Evolutionary conservation across 768 basidiomycete species (phyloP), one percentile per base, ranked within the genome.

Genomic region (Calocybe cyanea): DNA sequence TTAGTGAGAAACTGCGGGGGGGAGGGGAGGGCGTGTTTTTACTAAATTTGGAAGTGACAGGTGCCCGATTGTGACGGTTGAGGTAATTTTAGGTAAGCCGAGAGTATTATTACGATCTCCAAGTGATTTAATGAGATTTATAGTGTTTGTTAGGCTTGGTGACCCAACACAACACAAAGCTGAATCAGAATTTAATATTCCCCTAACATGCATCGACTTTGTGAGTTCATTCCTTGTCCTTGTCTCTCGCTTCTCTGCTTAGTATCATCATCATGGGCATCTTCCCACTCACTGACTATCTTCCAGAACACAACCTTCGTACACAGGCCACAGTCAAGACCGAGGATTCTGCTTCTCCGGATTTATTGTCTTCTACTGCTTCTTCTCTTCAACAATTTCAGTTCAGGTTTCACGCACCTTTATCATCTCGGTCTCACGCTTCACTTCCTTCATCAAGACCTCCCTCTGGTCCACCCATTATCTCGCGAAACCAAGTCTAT

Each of bases 321-420:
- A 55, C 55, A 43, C 56, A 59, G 28, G 48, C 54, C 51, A 59
- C 60, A 52, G 65, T 72, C 45, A 75, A 75, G 63, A 66, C 69
- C 43, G 71, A 72, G 55, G 65, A 62, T 43, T 65, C 63, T 53
- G 60, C 68, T 59, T 73, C 72, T 44, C 72, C 71, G 54, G 67
- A 70, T 58, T 65, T 73, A 55, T 59, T 68, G 43, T 62, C 69
- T 47, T 54, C 57, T 35, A 47, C 54, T 42, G 46, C 60, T 48
- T 24, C 64, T 49, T 63, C 63, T 46, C 46, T 63, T 32, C 67
- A 68, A 31, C 64, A 65, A 24, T 69, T 63, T 55, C 66, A 63
- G 40, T 66, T 67, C 59, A 63, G 61, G 44, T 67, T 71, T 53
- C 56, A 59, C 49, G 56, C 64, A 41, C 61, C 60, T 30, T 43